Percentiles rank a stretch among this genome's conserved stretches.
Conservation (phyloP, 805 yeast species). For the Pichia scutulata region DNA sequence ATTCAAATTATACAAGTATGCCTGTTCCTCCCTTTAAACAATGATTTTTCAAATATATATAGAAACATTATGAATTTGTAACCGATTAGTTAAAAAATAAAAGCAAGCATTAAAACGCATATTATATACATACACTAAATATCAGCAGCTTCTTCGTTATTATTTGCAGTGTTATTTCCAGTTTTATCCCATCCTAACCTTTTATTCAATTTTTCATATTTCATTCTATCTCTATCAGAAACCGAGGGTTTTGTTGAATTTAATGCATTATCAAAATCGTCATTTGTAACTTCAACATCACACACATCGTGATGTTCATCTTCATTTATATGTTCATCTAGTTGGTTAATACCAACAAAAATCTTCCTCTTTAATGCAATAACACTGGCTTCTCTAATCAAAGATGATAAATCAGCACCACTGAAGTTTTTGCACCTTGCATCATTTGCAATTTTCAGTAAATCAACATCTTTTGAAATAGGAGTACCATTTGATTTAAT, state of each 20-base stretch:
- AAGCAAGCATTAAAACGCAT: not conserved
- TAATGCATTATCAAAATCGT: conserved; percentile 68
- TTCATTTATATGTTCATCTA: conserved; percentile 34
- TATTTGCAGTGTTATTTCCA: not conserved
- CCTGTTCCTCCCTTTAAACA: conserved; percentile 15
- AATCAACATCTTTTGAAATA: conserved; percentile 51
- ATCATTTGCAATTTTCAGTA: conserved; percentile 58
- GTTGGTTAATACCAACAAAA: conserved; percentile 41
- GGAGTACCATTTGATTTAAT: conserved; percentile 73
- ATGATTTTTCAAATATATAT: not conserved
- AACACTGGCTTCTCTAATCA: conserved; percentile 92
- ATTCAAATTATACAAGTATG: conserved; percentile 31
- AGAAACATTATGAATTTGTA: not conserved
- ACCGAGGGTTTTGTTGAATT: conserved; percentile 81
- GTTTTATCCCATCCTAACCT: conserved; percentile 63
- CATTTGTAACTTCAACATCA: conserved; percentile 45
- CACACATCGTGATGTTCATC: conserved; percentile 15
- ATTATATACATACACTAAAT: not conserved
- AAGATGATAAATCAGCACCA: conserved; percentile 92
- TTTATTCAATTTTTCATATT: conserved; percentile 67
- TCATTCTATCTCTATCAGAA: conserved; percentile 70
- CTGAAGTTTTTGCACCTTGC: conserved; percentile 81
- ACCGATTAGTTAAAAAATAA: not conserved
- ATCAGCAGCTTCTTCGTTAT: conserved; percentile 7
- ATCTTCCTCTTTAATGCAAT: conserved; percentile 71